Conservation (phyloP, 768 basidiomycete species). For the Mycena filopes region DNA sequence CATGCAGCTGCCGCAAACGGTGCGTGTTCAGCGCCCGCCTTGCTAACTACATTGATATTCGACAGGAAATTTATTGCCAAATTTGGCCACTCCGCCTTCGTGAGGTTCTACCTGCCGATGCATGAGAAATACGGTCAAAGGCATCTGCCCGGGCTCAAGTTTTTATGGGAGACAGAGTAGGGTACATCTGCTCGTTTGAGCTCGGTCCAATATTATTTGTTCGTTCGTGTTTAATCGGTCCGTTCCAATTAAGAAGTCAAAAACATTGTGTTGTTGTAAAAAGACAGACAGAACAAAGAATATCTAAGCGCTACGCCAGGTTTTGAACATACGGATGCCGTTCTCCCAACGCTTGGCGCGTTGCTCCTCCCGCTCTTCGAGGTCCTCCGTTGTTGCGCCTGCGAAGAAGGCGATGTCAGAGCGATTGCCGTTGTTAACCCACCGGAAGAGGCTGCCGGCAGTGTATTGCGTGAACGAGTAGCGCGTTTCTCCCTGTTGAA, state of each 20-base stretch:
- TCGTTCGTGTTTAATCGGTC: too few relatives aligned
- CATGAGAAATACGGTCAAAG: not conserved
- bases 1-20: constrained; percentile 1
- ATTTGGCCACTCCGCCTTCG: not conserved
- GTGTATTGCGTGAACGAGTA: constrained; percentile 37
- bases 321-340: not conserved
- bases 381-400: not conserved
- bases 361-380: not conserved
- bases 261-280: too few relatives aligned
- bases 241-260: too few relatives aligned
- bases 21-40: too few relatives aligned
- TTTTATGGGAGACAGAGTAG: not conserved
- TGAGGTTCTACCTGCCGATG: not conserved
- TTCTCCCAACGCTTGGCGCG: constrained; percentile 2
- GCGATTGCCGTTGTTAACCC: constrained; percentile 34
- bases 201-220: too few relatives aligned
- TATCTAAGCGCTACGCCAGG: too few relatives aligned
- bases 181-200: too few relatives aligned
- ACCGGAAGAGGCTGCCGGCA: constrained; percentile 38
- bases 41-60: too few relatives aligned
- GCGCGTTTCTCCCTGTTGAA: constrained; percentile 30
- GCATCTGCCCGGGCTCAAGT: not conserved
- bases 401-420: not conserved
- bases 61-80: constrained; percentile 16
- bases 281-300: too few relatives aligned